A percentile compares a stretch with the other conserved stretches of the same genome.
phyloP scores from a whole-genome alignment of 805 yeast genomes.

The Teunomyces pallodes region DNA sequence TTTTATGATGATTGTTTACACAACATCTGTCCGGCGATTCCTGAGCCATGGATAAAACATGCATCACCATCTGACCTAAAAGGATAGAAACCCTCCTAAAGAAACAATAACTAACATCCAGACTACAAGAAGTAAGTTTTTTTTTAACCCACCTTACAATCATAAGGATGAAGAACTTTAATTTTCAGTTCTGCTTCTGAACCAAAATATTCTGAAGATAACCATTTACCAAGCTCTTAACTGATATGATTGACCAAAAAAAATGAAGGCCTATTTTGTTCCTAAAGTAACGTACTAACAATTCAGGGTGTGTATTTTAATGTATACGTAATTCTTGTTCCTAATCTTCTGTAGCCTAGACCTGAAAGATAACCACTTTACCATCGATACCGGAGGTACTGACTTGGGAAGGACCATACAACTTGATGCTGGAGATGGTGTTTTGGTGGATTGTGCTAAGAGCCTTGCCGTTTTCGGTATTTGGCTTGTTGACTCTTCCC shows the following conservation, averaged over 20 bases:
- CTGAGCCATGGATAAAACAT: constrained; percentile 86
- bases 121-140: neutral
- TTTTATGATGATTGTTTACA: constrained; percentile 17
- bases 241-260: constrained; percentile 24
- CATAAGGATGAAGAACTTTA: constrained; percentile 57
- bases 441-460: constrained; percentile 86
- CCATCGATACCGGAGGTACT: constrained; percentile 88
- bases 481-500: constrained; percentile 62
- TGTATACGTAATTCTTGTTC: neutral
- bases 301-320: neutral
- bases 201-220: constrained; percentile 68
- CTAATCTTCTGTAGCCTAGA: constrained; percentile 4
- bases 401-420: constrained; percentile 44
- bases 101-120: neutral
- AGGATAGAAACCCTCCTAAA: neutral
- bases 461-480: constrained; percentile 27
- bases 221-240: constrained; percentile 60
- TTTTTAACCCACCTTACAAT: constrained; percentile 5
- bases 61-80: constrained; percentile 93
- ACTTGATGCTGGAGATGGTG: constrained; percentile 68
- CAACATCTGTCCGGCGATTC: constrained; percentile 45
- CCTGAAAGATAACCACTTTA: constrained; percentile 70
- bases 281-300: neutral
- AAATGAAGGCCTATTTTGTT: neutral
- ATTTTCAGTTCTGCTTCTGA: constrained; percentile 98